Base-by-base conservation (phyloP, 768 basidiomycete species). In the Trametes meyenii region DNA sequence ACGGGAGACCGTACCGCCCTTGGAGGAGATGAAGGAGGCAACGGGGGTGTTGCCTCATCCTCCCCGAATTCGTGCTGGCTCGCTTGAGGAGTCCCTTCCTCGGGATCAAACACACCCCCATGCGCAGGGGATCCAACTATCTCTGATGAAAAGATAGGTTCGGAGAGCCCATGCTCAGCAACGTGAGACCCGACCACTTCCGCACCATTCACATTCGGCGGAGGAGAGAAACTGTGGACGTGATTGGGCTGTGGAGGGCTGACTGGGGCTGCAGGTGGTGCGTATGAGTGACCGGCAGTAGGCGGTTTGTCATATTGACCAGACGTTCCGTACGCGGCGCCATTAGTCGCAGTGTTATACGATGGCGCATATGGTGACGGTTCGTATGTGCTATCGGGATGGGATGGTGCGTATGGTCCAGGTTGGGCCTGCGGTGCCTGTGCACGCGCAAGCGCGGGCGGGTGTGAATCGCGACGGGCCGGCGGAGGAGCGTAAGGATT, bases 1-100 rank as follows among this genome's bases (percentile, higher is more conserved):
- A 52, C n/a, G 17, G 59, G 51, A 7, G 64, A 62, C 12, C 66
- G 67, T 14, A 56, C 61, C n/a, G 67, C 51, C 17, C 61, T 54
- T 29, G 63, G 55, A 8, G 61, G 56, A 8, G 61, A 62, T 6
- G 39, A 40, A 3, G 61, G 50, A n/a, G 51, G 45, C 16, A 44
- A n/a, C 6, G 39, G 2, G 8, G 51, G 50, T 0, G 45, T n/a
- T 8, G 43, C 36, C 23, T 26, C 12, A n/a, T 58, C 38, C 11
- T 24, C 24, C 0, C 6, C 8, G 12, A 52, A 44, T 6, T 26
- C 50, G 16, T 26, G 29, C 8, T 45, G 42, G 8, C 24, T 24
- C 33, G 55, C 42, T 5, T 48, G 59, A 19, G 59, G 60, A 1
- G 54, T 55, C 3, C 6, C 39, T 7, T 58, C 61, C 19, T 62